Evolutionary conservation across 495 filamentous ascomycete species (phyloP), one percentile per base, ranked within the genome.

Genomic region (Aspergillus affinis): DNA sequence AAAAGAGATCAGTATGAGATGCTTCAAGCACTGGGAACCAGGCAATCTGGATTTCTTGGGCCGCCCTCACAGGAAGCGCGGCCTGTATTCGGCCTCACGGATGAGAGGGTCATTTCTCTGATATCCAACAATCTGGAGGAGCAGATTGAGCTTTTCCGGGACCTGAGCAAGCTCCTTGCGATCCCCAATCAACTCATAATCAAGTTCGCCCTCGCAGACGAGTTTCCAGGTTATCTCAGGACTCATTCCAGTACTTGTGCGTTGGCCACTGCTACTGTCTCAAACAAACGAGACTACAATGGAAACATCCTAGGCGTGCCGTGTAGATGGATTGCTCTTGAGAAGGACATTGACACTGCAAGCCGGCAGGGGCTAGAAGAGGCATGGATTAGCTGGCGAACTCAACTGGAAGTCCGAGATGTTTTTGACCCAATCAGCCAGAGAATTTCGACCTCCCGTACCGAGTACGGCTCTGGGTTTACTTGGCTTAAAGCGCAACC

Each of bases 211-310:
- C 19, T 50, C 20, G 48, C 48, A 50, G 48, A 50, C 15, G 48
- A 50, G 26, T 50, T 50, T 50, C n/a, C 48, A 6, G 48, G 48
- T 6, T 50, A 50, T 26, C 48, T 50, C 48, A 50, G n/a, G 48
- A 26, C 48, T 23, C 3, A 50, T 26, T 9, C 19, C 48, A 50
- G 19, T 4, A 50, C 26, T 2, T 21, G 48, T 8, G 48, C 20
- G 23, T 17, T 50, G 48, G 48, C 48, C 20, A 50, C 19, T 50
- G 19, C 48, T 17, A 26, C 19, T 21, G 18, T 27, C 26, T 50
- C 48, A 15, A 50, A 50, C 20, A 50, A 50, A 50, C 20, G 48
- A 50, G 48, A 50, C 19, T 17, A 23, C 18, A 19, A 23, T 10
- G 48, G 48, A 26, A 50, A 50, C 19, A 26, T 50, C 19, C 48